A percentile compares a stretch with the other conserved stretches of the same genome.
These are phyloP conservation scores for Thielaviopsis populi DNA, from an alignment of 2,329 filamentous ascomycete genomes.

Conservation along the genomic window DNA sequence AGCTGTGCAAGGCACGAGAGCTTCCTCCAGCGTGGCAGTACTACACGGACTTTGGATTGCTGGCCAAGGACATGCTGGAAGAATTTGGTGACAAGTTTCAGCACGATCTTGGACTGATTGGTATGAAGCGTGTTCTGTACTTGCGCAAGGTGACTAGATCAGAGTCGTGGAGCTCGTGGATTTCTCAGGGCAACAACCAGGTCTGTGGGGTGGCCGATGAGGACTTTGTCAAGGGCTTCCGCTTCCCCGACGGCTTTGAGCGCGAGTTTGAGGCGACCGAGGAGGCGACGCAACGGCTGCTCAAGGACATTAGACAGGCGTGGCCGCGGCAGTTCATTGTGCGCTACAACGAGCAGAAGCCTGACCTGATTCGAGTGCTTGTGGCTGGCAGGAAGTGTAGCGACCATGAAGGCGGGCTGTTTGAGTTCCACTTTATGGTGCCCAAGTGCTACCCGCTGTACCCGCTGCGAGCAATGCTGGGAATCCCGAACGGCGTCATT, in stretches of 20 bases:
- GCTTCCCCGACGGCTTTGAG: not conserved
- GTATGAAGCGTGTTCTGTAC: not conserved
- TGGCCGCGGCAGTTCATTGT: slow-evolving; percentile 2
- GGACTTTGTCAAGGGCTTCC: not conserved
- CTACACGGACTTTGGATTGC: not conserved
- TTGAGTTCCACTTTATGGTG: slow-evolving; percentile 5
- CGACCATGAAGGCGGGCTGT: not conserved
- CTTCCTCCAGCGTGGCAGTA: not conserved
- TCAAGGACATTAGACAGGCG: not conserved
- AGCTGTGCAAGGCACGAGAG: not conserved
- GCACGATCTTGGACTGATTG: not conserved
- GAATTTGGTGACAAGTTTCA: not conserved
- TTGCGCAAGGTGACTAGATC: not conserved
- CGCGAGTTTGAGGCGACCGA: slow-evolving; percentile 1
- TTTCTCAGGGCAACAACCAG: slow-evolving; percentile 2
- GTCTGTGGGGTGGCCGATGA: not conserved
- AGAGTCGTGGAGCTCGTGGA: slow-evolving; percentile 1
- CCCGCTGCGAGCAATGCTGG: not conserved
- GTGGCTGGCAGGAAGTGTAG: slow-evolving; percentile 1
- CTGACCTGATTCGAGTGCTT: not conserved
- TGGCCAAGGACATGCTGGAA: slow-evolving; percentile 3
- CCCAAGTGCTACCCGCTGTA: not conserved
- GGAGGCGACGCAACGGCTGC: not conserved
- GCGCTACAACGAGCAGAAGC: not conserved
- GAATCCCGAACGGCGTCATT: slow-evolving; percentile 3